Evolutionary conservation across 345 rosid genomes (phyloP).

Genomic region (Hirschfeldia incana): DNA sequence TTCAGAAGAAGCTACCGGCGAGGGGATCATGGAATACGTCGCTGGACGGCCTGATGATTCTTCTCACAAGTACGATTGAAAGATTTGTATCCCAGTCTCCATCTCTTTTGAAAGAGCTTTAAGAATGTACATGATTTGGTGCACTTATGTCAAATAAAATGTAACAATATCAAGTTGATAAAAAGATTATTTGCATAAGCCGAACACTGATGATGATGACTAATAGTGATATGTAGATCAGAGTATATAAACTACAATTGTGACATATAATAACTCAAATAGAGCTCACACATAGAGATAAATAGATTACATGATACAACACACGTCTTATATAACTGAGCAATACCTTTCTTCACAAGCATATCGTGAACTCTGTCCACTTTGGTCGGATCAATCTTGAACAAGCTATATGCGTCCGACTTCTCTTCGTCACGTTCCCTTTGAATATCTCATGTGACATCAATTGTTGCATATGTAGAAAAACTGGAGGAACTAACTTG

Average conservation of each 20-base stretch:
- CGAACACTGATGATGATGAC: background rate
- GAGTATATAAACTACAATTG: slow-evolving; percentile 14
- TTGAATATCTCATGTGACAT: slow-evolving; percentile 73
- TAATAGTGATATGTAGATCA: background rate
- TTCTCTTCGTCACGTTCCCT: slow-evolving; percentile 73
- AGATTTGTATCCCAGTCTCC: background rate
- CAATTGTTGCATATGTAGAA: slow-evolving; percentile 84
- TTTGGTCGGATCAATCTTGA: slow-evolving; percentile 62
- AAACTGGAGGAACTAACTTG: slow-evolving; percentile 70
- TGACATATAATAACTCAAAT: slow-evolving; percentile 16
- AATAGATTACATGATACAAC: slow-evolving; percentile 23
- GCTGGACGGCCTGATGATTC: slow-evolving; percentile 47
- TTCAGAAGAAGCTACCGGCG: slow-evolving; percentile 48
- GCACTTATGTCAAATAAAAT: slow-evolving; percentile 16
- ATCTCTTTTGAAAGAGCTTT: background rate
- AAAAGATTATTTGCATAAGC: background rate
- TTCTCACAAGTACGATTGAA: slow-evolving; percentile 26
- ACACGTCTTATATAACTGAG: slow-evolving; percentile 51
- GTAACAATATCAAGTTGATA: slow-evolving; percentile 3
- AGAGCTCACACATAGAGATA: slow-evolving; percentile 24
- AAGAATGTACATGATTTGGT: slow-evolving; percentile 23
- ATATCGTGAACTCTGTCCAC: slow-evolving; percentile 85
- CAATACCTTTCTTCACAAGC: slow-evolving; percentile 93
- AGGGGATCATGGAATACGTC: slow-evolving; percentile 68
- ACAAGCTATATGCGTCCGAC: slow-evolving; percentile 44